phyloP scores from a whole-genome alignment of 345 rosid genomes.

The Gossypium longicalyx region DNA sequence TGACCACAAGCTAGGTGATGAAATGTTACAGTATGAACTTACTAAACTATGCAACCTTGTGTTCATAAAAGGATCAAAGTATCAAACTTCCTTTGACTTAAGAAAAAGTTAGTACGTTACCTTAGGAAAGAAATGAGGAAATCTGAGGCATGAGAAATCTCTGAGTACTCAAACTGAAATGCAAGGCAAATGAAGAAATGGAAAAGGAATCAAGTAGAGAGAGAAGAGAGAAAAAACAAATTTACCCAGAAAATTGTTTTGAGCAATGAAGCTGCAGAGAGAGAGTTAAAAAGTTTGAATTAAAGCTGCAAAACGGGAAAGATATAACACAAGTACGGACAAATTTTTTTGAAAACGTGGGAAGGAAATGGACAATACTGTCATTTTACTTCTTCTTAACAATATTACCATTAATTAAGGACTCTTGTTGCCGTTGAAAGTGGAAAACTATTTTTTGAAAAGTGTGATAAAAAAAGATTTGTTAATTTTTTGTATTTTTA shows the following conservation, averaged over 20 bases:
- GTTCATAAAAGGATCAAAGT: background rate
- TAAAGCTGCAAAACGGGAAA: slow-evolving; percentile 15
- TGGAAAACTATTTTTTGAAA: too few species aligned
- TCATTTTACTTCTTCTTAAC: too few species aligned
- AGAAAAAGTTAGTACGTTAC: background rate
- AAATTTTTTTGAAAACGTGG: too few species aligned
- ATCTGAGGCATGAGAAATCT: background rate
- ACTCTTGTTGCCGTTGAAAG: too few species aligned
- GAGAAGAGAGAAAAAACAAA: too few species aligned
- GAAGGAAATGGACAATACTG: too few species aligned
- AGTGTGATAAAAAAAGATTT: too few species aligned
- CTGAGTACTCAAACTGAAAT: background rate
- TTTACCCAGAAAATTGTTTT: background rate
- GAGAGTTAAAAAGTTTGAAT: slow-evolving; percentile 27
- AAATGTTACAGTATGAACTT: background rate
- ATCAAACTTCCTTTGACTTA: background rate
- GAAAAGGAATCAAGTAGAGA: background rate
- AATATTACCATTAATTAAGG: too few species aligned
- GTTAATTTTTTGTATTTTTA: too few species aligned
- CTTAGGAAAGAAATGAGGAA: background rate
- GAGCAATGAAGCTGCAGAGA: slow-evolving; percentile 9
- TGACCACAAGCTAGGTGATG: background rate
- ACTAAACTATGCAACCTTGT: background rate
- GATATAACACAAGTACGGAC: background rate
- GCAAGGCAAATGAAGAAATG: slow-evolving; percentile 5